Evolutionary conservation across 23 red algal genomes (phyloP).

Genomic region (Gracilaria domingensis): DNA sequence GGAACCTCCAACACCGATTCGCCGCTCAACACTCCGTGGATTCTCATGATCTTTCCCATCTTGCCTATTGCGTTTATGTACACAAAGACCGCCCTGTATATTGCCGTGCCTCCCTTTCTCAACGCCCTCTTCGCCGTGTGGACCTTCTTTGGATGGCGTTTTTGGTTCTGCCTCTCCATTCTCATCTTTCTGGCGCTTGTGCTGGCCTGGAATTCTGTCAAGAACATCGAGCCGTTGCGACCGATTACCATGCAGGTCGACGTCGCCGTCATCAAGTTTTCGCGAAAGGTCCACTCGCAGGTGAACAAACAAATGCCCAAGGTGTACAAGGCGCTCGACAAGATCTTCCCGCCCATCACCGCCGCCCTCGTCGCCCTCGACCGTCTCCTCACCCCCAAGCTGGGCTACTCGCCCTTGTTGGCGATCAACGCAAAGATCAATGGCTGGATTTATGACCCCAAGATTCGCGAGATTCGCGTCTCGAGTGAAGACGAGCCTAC

Average conservation of each 20-base stretch:
- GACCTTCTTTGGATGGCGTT: conserved; percentile 79
- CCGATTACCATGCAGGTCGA: conserved; percentile 75
- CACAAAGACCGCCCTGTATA: conserved; percentile 62
- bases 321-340: conserved; percentile 77
- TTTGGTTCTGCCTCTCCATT: conserved; percentile 75
- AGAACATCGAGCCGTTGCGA: conserved; percentile 65
- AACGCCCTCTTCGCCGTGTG: conserved; percentile 33
- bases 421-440: conserved; percentile 79
- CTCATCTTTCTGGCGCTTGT: conserved; percentile 37
- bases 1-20: conserved; percentile 76
- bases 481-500: background rate
- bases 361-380: conserved; percentile 43
- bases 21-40: conserved; percentile 79
- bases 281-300: conserved; percentile 18
- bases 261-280: conserved; percentile 68
- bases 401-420: conserved; percentile 74
- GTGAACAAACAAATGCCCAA: conserved; percentile 62
- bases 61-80: conserved; percentile 82
- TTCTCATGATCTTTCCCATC: conserved; percentile 77
- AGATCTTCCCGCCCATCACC: conserved; percentile 63
- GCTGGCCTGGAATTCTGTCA: conserved; percentile 67
- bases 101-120: conserved; percentile 48
- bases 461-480: conserved; percentile 60
- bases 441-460: conserved; percentile 78
- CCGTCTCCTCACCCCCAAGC: conserved; percentile 42